Evolutionary conservation across 2,329 filamentous ascomycete species (phyloP).

Genomic region (Xylariaceae sp.): DNA sequence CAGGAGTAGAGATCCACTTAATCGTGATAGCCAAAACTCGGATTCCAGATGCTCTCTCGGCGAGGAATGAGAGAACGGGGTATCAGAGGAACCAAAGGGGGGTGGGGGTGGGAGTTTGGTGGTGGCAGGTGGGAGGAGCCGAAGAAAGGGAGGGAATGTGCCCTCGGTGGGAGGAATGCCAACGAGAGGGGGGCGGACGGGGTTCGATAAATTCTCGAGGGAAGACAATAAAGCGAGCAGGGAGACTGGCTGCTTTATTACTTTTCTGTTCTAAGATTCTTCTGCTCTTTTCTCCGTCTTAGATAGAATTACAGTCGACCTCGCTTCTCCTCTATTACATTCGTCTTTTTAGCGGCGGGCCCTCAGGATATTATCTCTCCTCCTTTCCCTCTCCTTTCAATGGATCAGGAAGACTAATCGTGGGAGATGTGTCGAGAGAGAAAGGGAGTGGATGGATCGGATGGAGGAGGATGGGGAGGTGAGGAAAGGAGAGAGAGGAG

Average conservation of each 20-base stretch:
- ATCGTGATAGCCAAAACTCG: conserved; percentile 33
- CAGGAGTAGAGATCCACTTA: conserved; percentile 30
- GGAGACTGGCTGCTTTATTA: conserved; percentile 18
- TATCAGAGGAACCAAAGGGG: conserved; percentile 15
- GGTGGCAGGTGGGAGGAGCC: conserved; percentile 15
- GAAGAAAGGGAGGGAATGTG: conserved; percentile 25
- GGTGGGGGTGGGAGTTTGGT: conserved; percentile 8
- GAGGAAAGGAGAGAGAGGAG: conserved; percentile 24
- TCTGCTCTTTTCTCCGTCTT: conserved; percentile 8
- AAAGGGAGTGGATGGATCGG: conserved; percentile 53
- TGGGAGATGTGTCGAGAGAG: conserved; percentile 34
- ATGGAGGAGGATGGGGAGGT: conserved; percentile 34
- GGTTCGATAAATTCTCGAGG: conserved; percentile 18
- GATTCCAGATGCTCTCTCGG: conserved; percentile 31
- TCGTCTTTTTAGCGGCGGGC: conserved; percentile 23
- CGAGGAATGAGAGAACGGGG: conserved; percentile 28
- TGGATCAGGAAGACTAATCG: conserved; percentile 42
- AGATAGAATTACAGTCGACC: conserved; percentile 14
- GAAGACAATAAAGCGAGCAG: conserved; percentile 25
- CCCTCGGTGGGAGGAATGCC: conserved; percentile 32
- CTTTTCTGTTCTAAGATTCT: conserved; percentile 20
- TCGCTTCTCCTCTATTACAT: conserved; percentile 23
- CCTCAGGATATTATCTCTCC: conserved; percentile 28
- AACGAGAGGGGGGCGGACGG: conserved; percentile 21
- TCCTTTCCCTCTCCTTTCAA: conserved; percentile 32